These are phyloP conservation scores for Aspergillus phoenicis DNA, from an alignment of 2,329 filamentous ascomycete genomes.

Conservation along the genomic window DNA sequence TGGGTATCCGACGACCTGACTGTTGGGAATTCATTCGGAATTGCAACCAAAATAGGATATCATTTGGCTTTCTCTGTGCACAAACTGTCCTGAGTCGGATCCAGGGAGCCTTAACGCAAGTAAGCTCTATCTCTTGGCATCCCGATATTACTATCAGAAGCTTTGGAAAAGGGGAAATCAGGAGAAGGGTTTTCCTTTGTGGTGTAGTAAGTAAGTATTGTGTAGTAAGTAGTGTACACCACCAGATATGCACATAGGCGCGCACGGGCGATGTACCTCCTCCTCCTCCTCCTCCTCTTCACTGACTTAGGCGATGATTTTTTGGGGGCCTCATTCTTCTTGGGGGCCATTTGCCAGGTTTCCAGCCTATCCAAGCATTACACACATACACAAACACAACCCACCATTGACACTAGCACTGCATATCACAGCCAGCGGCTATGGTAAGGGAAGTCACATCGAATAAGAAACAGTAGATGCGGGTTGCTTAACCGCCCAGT, in stretches of 20 bases:
- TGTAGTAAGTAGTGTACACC: not conserved
- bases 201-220: not conserved
- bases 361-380: not conserved
- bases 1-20: not conserved
- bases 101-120: not conserved
- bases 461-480: not conserved
- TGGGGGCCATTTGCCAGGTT: conserved; percentile 8
- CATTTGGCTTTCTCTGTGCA: not conserved
- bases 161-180: not conserved
- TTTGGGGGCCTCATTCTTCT: conserved; percentile 6
- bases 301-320: not conserved
- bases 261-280: not conserved
- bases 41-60: conserved; percentile 2
- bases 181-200: not conserved
- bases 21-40: not conserved
- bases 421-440: conserved; percentile 8
- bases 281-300: not conserved
- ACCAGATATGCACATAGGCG: not conserved
- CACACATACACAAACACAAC: not conserved
- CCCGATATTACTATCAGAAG: not conserved
- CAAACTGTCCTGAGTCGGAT: not conserved
- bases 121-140: conserved; percentile 1
- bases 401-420: not conserved
- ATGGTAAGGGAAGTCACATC: not conserved
- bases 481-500: not conserved